Conservation (phyloP, 169 alveolate genomes). For the Toxoplasma gondii region DNA sequence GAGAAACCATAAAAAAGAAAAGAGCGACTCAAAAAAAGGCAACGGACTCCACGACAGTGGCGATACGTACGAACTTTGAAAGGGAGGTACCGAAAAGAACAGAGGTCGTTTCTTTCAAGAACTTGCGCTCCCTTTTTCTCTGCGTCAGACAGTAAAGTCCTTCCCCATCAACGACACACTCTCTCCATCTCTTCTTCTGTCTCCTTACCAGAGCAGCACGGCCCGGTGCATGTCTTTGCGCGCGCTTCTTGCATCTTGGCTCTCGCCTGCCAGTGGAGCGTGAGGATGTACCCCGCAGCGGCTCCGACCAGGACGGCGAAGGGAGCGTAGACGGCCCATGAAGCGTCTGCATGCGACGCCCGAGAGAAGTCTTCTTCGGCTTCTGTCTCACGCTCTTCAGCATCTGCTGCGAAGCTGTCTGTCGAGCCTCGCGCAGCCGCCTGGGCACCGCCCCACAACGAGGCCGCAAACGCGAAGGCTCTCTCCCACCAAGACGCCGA, state of each 20-base stretch:
- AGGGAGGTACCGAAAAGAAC: no score
- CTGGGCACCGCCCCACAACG: not conserved
- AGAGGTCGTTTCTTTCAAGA: no score
- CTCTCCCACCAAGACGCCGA: not conserved
- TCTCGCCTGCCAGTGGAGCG: constrained; percentile 25
- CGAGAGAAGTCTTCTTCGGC: not conserved
- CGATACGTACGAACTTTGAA: no score
- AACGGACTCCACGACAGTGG: no score
- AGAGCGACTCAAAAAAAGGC: no score
- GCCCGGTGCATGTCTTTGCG: not conserved
- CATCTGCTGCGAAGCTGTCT: not conserved
- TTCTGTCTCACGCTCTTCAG: not conserved
- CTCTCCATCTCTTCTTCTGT: not conserved
- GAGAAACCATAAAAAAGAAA: not conserved
- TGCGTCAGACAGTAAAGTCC: no score
- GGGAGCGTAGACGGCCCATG: not conserved
- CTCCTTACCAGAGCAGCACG: constrained; percentile 23
- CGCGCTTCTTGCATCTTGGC: constrained; percentile 4
- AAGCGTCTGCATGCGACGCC: not conserved
- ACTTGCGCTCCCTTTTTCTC: no score
- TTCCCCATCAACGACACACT: not conserved
- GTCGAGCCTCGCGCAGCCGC: not conserved
- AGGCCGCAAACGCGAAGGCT: not conserved
- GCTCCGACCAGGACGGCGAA: constrained; percentile 28
- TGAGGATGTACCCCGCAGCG: not conserved